Evolutionary conservation across 2,329 filamentous ascomycete genomes (phyloP).

Genomic region (Hypoxylon rubiginosum): DNA sequence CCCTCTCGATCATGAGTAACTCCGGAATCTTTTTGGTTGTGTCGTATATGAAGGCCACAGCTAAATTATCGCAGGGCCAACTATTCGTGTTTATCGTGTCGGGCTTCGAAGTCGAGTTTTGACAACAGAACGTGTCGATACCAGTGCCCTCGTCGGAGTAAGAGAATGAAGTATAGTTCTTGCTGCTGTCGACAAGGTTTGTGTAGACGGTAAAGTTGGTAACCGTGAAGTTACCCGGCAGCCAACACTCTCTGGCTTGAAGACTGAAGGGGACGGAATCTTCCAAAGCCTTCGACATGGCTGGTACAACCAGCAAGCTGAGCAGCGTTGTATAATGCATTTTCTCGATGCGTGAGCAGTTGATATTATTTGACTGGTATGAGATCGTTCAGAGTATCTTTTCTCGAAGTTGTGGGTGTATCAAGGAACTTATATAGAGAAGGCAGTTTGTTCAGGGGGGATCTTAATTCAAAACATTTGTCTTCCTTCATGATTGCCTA

Average conservation of each 20-base stretch:
- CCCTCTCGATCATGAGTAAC: constrained; percentile 48
- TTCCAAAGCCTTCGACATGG: constrained; percentile 44
- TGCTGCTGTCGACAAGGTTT: constrained; percentile 37
- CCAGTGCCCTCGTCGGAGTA: constrained; percentile 47
- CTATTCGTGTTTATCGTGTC: constrained; percentile 35
- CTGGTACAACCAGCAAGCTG: constrained; percentile 43
- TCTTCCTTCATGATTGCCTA: not conserved
- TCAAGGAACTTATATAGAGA: constrained; percentile 4
- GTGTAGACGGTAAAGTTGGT: constrained; percentile 46
- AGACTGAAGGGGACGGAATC: constrained; percentile 45
- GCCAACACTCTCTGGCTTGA: constrained; percentile 41
- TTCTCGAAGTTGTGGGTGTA: not conserved
- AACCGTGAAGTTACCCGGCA: constrained; percentile 47
- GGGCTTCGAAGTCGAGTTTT: constrained; percentile 47
- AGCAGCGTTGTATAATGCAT: constrained; percentile 44
- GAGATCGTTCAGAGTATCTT: not conserved
- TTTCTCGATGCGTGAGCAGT: constrained; percentile 10
- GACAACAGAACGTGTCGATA: constrained; percentile 47
- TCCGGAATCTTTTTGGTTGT: constrained; percentile 43
- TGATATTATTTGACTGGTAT: constrained; percentile 6
- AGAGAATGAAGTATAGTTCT: constrained; percentile 44
- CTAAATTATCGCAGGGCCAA: constrained; percentile 47
- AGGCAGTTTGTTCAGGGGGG: not conserved
- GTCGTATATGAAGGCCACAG: constrained; percentile 51
- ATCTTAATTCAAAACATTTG: not conserved